Conservation (phyloP, 2,329 filamentous ascomycete species). For the Juglanconis juglandina region DNA sequence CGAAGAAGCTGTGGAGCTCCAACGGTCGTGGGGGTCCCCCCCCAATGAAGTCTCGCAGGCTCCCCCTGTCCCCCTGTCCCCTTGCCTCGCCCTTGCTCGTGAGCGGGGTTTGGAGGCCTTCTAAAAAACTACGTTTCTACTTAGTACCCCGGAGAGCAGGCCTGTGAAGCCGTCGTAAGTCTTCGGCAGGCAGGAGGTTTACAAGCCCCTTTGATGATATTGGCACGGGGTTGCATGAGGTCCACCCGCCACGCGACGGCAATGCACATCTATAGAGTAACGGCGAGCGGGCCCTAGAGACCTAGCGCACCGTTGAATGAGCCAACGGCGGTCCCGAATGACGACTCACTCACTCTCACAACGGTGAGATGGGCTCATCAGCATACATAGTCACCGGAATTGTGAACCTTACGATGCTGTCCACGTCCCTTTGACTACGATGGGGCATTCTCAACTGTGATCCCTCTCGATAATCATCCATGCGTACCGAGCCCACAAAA, state of each 20-base stretch:
- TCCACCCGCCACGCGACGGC: slow-evolving; percentile 16
- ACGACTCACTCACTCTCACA: neutral
- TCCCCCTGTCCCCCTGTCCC: neutral
- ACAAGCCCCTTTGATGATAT: slow-evolving; percentile 4
- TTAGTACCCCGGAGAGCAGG: neutral
- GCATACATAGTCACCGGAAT: too few relatives aligned
- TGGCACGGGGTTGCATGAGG: slow-evolving; percentile 11
- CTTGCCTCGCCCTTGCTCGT: neutral
- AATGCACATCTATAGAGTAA: slow-evolving; percentile 7
- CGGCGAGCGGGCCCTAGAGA: neutral
- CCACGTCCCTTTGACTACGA: too few relatives aligned
- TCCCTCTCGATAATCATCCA: too few relatives aligned
- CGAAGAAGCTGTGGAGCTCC: slow-evolving; percentile 15
- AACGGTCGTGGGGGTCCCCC: neutral
- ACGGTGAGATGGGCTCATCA: too few relatives aligned
- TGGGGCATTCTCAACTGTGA: too few relatives aligned
- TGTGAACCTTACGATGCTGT: neutral
- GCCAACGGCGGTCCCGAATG: neutral
- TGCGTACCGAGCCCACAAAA: too few relatives aligned
- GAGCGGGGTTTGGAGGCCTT: slow-evolving; percentile 9
- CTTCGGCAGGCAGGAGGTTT: neutral
- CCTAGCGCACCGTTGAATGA: neutral
- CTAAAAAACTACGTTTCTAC: neutral
- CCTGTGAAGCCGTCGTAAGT: neutral
- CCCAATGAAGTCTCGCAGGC: neutral